Conservation (phyloP, 192 early-diverging fungal genomes). For the Dissophora globulifera region DNA sequence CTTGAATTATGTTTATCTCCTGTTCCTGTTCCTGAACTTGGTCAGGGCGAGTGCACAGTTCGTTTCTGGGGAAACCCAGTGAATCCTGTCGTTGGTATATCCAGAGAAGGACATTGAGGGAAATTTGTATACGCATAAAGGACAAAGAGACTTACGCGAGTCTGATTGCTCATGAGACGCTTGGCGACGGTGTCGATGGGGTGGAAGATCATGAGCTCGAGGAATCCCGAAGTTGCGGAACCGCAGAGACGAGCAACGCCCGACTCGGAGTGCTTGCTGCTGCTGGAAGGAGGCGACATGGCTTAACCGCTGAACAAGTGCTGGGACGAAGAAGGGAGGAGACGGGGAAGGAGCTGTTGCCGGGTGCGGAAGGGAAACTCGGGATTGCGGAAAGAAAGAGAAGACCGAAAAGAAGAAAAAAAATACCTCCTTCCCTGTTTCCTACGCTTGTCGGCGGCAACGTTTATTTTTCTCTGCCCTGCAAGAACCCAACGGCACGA, state of each 20-base stretch:
- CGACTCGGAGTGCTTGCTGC: slow-evolving; percentile 86
- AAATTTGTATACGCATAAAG: too few species aligned
- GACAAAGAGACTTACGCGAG: slow-evolving; percentile 65
- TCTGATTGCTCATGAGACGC: slow-evolving; percentile 96
- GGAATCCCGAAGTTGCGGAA: slow-evolving; percentile 89
- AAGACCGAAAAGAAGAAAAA: slow-evolving; percentile 1
- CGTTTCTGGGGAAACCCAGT: too few species aligned
- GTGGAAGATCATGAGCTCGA: slow-evolving; percentile 97
- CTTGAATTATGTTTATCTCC: background rate
- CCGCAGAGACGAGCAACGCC: slow-evolving; percentile 90
- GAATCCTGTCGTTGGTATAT: too few species aligned
- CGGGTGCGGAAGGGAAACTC: slow-evolving; percentile 12
- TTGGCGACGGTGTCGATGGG: slow-evolving; percentile 99
- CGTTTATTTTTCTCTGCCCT: slow-evolving; percentile 3
- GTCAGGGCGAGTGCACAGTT: too few species aligned
- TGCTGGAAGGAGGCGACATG: slow-evolving; percentile 63
- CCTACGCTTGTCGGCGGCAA: too few species aligned
- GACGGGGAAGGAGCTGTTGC: background rate
- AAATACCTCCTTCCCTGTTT: background rate
- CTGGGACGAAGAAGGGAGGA: too few species aligned
- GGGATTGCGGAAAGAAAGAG: slow-evolving; percentile 5
- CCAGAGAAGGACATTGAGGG: too few species aligned
- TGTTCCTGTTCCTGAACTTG: background rate
- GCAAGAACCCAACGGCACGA: background rate
- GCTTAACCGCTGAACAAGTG: background rate